Conservation (phyloP, 2,329 filamentous ascomycete species). For the Dothiorella sarmentorum region DNA sequence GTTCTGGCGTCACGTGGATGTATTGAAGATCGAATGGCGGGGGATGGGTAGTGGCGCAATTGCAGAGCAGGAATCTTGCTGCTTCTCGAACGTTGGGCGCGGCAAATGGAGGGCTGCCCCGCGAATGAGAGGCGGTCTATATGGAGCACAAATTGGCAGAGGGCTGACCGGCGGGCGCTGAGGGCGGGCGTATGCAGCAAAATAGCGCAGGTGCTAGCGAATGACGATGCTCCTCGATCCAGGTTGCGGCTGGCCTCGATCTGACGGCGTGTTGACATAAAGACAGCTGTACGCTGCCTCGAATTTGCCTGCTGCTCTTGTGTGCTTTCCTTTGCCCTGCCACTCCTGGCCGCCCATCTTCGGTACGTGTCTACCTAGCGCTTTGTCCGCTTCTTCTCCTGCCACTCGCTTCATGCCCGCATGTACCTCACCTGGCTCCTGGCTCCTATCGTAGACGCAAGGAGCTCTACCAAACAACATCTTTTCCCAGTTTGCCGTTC, state of each 20-base stretch:
- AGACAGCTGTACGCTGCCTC: background rate
- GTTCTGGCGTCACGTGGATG: too few species aligned
- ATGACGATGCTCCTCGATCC: conserved; percentile 6
- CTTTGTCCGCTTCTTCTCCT: conserved; percentile 4
- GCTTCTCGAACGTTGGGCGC: conserved; percentile 12
- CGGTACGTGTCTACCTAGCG: conserved; percentile 7
- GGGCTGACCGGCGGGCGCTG: conserved; percentile 12
- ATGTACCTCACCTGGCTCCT: background rate
- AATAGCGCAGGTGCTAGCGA: conserved; percentile 5
- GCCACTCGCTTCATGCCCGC: conserved; percentile 6
- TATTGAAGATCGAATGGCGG: too few species aligned
- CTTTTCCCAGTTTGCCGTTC: too few species aligned
- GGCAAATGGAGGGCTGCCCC: too few species aligned
- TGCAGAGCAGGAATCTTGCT: too few species aligned
- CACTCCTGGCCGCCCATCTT: background rate
- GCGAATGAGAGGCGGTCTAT: conserved; percentile 4
- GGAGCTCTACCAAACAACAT: too few species aligned
- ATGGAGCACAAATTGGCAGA: background rate
- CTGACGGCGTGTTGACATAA: conserved; percentile 6
- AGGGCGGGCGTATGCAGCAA: conserved; percentile 12
- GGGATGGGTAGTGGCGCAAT: too few species aligned
- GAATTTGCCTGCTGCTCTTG: background rate
- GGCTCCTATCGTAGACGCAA: too few species aligned
- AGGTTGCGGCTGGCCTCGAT: conserved; percentile 9
- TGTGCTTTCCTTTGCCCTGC: background rate